A percentile compares a stretch with the other conserved stretches of the same genome.
These are phyloP conservation scores for Phytopythium boreale DNA, from an alignment of 352 stramenopile genomes.

Conservation along the genomic window DNA sequence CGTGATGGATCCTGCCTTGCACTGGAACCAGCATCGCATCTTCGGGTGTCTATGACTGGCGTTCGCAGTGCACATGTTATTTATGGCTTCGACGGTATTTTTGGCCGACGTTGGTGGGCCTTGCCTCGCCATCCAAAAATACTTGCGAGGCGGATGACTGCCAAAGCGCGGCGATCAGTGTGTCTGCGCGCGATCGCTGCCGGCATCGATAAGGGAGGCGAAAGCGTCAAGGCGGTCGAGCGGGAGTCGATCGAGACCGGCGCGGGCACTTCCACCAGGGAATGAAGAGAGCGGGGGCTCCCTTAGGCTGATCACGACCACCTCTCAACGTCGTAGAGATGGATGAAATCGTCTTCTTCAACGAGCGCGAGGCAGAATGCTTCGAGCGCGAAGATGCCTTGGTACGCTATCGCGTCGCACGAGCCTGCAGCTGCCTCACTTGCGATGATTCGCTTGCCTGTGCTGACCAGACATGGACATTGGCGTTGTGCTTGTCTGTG, in stretches of 20 bases:
- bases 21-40: not conserved
- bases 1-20: not conserved
- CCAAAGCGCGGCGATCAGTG: not conserved
- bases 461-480: not conserved
- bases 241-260: not conserved
- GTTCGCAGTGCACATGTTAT: not conserved
- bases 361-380: constrained; percentile 80
- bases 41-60: not conserved
- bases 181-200: not conserved
- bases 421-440: not conserved
- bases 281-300: constrained; percentile 31
- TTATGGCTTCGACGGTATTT: not conserved
- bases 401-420: constrained; percentile 26
- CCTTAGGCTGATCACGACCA: constrained; percentile 18
- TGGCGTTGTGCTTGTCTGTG: not conserved
- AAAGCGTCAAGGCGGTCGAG: not conserved
- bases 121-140: not conserved
- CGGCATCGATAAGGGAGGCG: not conserved
- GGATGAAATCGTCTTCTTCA: constrained; percentile 82
- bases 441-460: not conserved
- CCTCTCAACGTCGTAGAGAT: constrained; percentile 32
- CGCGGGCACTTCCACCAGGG: constrained; percentile 17
- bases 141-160: not conserved
- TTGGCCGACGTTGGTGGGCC: not conserved
- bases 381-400: constrained; percentile 80